Evolutionary conservation across 1,284 basidiomycete genomes (phyloP).

Genomic region (Austroboletus novae-zelandiae): DNA sequence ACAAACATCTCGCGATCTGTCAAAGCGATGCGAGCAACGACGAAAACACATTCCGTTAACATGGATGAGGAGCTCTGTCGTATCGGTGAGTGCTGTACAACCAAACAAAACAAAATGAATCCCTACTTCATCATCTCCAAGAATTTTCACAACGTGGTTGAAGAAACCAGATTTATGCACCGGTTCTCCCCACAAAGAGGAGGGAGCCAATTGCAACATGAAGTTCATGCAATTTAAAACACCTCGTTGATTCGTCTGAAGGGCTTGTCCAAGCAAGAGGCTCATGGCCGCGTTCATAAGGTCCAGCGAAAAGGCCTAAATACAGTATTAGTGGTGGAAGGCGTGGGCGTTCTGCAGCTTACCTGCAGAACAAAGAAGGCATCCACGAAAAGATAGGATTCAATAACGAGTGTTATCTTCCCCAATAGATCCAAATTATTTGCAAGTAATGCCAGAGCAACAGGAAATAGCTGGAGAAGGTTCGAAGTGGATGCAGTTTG

Average conservation of each 20-base stretch:
- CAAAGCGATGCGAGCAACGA: conserved; percentile 68
- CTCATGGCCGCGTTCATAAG: conserved; percentile 54
- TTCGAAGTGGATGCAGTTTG: conserved; percentile 48
- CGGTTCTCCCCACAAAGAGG: conserved; percentile 64
- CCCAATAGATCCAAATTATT: conserved; percentile 76
- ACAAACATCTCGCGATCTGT: conserved; percentile 62
- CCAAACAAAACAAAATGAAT: conserved; percentile 2
- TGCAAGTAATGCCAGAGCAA: conserved; percentile 57
- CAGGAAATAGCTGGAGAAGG: conserved; percentile 69
- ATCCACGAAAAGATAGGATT: conserved; percentile 80
- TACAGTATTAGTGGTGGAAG: conserved; percentile 2
- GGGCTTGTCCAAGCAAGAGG: conserved; percentile 49
- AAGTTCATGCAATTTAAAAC: conserved; percentile 54
- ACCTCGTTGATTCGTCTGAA: conserved; percentile 55
- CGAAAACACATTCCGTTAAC: conserved; percentile 62
- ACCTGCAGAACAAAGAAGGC: conserved; percentile 69
- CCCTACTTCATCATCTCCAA: conserved; percentile 64
- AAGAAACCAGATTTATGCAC: conserved; percentile 74
- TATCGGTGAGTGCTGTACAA: conserved; percentile 13
- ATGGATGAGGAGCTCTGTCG: conserved; percentile 49
- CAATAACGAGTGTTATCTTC: conserved; percentile 66
- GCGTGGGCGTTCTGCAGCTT: conserved; percentile 11
- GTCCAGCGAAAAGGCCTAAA: conserved; percentile 49
- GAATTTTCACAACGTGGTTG: conserved; percentile 49
- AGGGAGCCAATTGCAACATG: conserved; percentile 60